A percentile compares a stretch with the other conserved stretches of the same genome.
phyloP scores from a whole-genome alignment of 1,284 basidiomycete species.

The Chondrostereum purpureum region DNA sequence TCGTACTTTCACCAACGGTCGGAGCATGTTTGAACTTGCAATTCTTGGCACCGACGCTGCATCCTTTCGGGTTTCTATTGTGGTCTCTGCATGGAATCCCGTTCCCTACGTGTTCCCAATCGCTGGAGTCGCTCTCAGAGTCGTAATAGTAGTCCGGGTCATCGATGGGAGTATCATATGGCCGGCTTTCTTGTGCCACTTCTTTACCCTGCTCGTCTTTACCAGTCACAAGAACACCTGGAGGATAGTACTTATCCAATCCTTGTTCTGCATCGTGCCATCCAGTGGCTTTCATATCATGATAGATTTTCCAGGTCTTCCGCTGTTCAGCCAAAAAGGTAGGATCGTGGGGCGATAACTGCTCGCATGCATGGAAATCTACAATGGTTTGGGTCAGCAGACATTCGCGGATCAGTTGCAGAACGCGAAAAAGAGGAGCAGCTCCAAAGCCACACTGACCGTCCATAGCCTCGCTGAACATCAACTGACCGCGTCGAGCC shows the following conservation, averaged over 20 bases:
- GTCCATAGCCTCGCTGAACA: conserved; percentile 16
- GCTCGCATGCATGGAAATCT: not conserved
- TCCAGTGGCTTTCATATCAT: not conserved
- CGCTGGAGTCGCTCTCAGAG: conserved; percentile 28
- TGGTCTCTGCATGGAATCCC: conserved; percentile 32
- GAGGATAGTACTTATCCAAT: no score
- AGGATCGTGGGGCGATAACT: not conserved
- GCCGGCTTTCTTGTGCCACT: no score
- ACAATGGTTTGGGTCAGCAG: no score
- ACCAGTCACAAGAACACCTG: no score
- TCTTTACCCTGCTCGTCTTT: no score
- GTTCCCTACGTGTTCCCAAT: conserved; percentile 30
- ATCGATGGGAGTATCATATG: conserved; percentile 1
- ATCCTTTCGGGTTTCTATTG: conserved; percentile 19
- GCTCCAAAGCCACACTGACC: conserved; percentile 17
- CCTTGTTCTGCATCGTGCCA: no score
- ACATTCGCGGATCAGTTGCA: conserved; percentile 10
- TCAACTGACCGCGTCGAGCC: conserved; percentile 20
- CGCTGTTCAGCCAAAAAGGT: not conserved
- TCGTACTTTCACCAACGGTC: not conserved
- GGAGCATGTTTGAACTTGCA: not conserved
- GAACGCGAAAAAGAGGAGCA: not conserved
- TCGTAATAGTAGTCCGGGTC: conserved; percentile 11
- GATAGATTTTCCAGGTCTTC: conserved; percentile 1
- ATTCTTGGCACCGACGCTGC: not conserved